phyloP scores from a whole-genome alignment of 1,284 basidiomycete species.

The Irpex sp. region DNA sequence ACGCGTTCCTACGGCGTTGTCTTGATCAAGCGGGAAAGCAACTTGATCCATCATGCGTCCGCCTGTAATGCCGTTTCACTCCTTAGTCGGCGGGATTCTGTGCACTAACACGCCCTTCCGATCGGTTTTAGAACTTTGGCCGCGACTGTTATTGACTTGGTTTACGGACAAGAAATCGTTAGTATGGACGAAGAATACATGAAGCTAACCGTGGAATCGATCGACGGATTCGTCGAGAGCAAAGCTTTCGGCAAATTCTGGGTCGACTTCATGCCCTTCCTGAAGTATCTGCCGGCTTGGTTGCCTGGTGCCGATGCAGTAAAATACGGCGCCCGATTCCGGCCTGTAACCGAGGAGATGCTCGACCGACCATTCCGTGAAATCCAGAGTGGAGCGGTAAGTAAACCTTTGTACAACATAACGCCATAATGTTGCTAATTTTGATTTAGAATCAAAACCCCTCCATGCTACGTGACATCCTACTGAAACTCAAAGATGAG shows the following conservation, averaged over 20 bases:
- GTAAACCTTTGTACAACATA: slow-evolving; percentile 19
- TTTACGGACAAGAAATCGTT: slow-evolving; percentile 23
- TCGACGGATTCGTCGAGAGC: background rate
- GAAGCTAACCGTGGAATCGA: slow-evolving; percentile 17
- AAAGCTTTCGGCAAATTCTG: background rate
- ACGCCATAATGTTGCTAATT: slow-evolving; percentile 43
- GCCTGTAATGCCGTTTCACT: background rate
- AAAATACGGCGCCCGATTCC: slow-evolving; percentile 15
- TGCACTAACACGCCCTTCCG: too few species aligned
- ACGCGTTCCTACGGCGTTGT: slow-evolving; percentile 2
- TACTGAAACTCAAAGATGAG: background rate
- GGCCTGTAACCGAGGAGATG: slow-evolving; percentile 17
- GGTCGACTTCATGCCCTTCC: background rate
- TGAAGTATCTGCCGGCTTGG: slow-evolving; percentile 25
- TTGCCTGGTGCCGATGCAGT: slow-evolving; percentile 27
- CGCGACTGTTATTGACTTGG: slow-evolving; percentile 19
- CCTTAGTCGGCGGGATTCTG: too few species aligned
- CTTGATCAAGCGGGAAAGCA: background rate
- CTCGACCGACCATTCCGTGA: slow-evolving; percentile 19
- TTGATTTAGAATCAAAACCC: slow-evolving; percentile 27
- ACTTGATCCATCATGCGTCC: background rate
- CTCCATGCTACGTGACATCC: background rate
- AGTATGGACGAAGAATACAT: slow-evolving; percentile 19
- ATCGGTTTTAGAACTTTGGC: slow-evolving; percentile 16
- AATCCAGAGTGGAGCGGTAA: slow-evolving; percentile 20